Evolutionary conservation across 2,329 filamentous ascomycete genomes (phyloP).

Genomic region (Neofusicoccum umdonicola): DNA sequence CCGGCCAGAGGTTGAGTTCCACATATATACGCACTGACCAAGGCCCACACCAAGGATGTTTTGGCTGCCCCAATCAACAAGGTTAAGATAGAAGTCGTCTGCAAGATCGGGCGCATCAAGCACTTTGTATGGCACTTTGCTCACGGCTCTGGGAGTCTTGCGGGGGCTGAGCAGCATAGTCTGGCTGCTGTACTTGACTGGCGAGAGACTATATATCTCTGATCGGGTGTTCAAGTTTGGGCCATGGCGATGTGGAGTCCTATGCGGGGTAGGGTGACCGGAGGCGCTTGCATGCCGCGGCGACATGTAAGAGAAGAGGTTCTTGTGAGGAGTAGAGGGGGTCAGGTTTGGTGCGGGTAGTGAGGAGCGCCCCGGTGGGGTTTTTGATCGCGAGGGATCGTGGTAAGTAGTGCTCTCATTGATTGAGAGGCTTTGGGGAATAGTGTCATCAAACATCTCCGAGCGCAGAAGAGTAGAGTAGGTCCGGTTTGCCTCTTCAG

Average conservation of each 20-base stretch:
- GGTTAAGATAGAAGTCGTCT: constrained; percentile 95
- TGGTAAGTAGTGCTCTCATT: constrained; percentile 53
- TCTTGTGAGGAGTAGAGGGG: constrained; percentile 95
- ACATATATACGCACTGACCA: constrained; percentile 94
- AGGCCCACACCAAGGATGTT: constrained; percentile 92
- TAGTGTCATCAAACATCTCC: constrained; percentile 87
- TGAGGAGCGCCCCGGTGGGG: constrained; percentile 69
- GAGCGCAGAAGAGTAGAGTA: constrained; percentile 84
- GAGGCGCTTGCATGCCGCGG: constrained; percentile 58
- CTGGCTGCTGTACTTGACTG: constrained; percentile 88
- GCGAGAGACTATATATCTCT: constrained; percentile 93
- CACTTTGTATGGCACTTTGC: constrained; percentile 97
- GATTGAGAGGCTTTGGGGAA: constrained; percentile 75
- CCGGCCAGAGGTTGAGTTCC: constrained; percentile 87
- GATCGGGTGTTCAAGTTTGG: constrained; percentile 86
- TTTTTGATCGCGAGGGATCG: constrained; percentile 72
- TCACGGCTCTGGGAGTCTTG: constrained; percentile 83
- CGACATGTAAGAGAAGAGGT: constrained; percentile 89
- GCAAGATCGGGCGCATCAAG: constrained; percentile 93
- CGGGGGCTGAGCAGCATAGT: constrained; percentile 88
- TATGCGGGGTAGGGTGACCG: constrained; percentile 82
- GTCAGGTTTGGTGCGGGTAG: constrained; percentile 73
- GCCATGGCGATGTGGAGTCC: constrained; percentile 83
- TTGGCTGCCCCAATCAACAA: constrained; percentile 96
- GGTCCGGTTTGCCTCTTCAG: constrained; percentile 91